Evolutionary conservation across 306 rosid species (phyloP).

Genomic region (Sicyos baderoa): DNA sequence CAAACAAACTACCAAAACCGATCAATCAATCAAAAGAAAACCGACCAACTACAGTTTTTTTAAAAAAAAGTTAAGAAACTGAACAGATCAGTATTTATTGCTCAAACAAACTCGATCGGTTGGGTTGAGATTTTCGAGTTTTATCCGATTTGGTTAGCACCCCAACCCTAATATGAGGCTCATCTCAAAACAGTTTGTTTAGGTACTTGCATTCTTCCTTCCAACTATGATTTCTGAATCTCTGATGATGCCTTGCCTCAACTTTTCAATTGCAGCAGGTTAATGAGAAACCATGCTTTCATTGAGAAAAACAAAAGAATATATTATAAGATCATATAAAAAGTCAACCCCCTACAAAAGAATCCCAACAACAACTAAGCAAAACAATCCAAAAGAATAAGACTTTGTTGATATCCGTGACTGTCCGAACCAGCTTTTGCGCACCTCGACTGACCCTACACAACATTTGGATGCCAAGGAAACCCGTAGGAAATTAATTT

Average conservation of each 20-base stretch:
- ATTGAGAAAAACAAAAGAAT: neutral
- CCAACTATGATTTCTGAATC: neutral
- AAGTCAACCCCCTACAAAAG: neutral
- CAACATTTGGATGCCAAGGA: no score
- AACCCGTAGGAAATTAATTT: no score
- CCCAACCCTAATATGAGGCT: no score
- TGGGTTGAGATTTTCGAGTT: neutral
- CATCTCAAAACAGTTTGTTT: neutral
- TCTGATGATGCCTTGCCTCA: neutral
- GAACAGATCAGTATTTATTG: no score
- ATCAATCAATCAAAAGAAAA: neutral
- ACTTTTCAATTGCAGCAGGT: neutral
- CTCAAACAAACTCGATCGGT: no score
- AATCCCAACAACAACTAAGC: neutral
- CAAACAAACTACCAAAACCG: neutral
- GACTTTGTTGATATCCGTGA: neutral
- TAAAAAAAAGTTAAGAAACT: neutral
- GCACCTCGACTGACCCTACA: no score
- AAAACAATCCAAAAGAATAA: neutral
- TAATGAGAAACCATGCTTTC: neutral
- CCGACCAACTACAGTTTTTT: neutral
- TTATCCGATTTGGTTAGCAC: neutral
- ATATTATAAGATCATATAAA: neutral
- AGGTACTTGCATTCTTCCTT: neutral
- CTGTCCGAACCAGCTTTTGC: no score